Conservation (phyloP, 345 rosid species). For the Rhodamnia rubescens region DNA sequence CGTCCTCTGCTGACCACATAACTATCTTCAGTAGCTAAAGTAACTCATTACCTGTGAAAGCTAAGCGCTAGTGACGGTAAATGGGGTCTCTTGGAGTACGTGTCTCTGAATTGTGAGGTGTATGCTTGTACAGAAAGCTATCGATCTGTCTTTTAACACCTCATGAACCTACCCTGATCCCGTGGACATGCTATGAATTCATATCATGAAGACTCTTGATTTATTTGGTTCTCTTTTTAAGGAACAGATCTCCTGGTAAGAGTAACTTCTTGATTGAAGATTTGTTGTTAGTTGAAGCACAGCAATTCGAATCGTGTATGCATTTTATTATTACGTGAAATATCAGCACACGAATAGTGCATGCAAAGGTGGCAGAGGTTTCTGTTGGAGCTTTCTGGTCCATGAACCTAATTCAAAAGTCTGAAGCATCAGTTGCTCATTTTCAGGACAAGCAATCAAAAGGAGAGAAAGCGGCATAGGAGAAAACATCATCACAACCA, state of each 20-base stretch:
- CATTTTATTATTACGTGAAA: not conserved
- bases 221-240: not conserved
- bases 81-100: not conserved
- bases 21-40: not conserved
- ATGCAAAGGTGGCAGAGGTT: not conserved
- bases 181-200: not conserved
- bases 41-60: not conserved
- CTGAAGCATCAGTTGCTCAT: not conserved
- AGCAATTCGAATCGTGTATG: not conserved
- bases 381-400: not conserved
- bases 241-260: not conserved
- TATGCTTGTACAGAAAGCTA: not conserved
- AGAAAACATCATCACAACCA: conserved; percentile 81
- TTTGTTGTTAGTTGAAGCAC: not conserved
- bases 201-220: not conserved
- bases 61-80: not conserved
- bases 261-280: not conserved
- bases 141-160: not conserved
- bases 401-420: not conserved
- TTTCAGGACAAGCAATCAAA: conserved; percentile 69
- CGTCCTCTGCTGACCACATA: not conserved
- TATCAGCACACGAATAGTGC: not conserved
- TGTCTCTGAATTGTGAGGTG: not conserved
- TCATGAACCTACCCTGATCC: not conserved
- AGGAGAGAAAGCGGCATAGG: conserved; percentile 79